Base-by-base conservation (phyloP, 2,329 filamentous ascomycete species). In the Epichloe scottii region DNA sequence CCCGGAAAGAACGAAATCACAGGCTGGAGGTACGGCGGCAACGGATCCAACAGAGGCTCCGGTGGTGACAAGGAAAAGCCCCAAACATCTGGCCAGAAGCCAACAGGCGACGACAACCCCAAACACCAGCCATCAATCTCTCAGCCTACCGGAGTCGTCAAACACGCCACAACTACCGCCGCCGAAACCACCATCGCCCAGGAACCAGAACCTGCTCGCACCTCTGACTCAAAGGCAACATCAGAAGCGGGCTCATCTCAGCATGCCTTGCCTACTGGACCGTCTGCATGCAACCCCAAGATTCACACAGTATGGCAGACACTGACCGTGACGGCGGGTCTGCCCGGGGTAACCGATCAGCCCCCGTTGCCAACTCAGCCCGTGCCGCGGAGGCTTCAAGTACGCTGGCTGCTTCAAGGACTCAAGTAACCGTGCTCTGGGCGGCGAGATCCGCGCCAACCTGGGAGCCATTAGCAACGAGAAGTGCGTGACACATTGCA, bases 1-100 rank as follows among this genome's bases (percentile, higher is more conserved):
- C 79, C 81, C 2, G 78, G 81, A 30, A 68, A 72, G 63, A 77
- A 78, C 66, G 70, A 72, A 3, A 60, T 81, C n/a, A 69, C 69
- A 38, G 73, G 76, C 44, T 83, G 73, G 71, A 59, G 63, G 30
- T 70, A 70, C 51, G 76, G 76, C 51, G 19, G 14, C 4, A 39
- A 15, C 7, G 41, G 49, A 4, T 17, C 19, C 37, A 34, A 19
- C 5, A 21, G 23, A 10, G 34, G 14, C 19, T 38, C 48, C n/a
- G 41, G 34, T 5, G 62, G 57, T 19, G 56, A 44, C 35, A 51
- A 46, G 11, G 17, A 21, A n/a, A 33, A 7, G n/a, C 21, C 44
- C 14, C 15, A 37, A 12, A 33, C 44, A 19, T 41, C 19, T 41
- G n/a, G 39, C 19, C 11, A 41, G n/a, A 41, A 41, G n/a, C 8